phyloP scores from a whole-genome alignment of 805 yeast species.

The Myxozyma kluyveri region DNA sequence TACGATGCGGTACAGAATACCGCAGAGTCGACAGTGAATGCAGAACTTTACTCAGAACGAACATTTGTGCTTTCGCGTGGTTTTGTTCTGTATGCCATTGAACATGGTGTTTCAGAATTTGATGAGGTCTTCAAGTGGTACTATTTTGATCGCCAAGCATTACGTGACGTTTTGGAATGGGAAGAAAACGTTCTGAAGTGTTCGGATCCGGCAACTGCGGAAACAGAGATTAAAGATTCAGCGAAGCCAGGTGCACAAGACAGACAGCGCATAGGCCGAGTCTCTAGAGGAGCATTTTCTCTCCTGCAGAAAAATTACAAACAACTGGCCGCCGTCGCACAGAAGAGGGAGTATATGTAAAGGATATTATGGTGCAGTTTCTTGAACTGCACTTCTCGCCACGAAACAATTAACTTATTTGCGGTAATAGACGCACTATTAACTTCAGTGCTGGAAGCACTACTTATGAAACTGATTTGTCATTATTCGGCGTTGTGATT shows the following conservation, averaged over 20 bases:
- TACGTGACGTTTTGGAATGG: slow-evolving; percentile 17
- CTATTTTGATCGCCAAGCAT: slow-evolving; percentile 6
- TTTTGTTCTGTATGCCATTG: slow-evolving; percentile 22
- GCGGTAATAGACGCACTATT: too few species aligned
- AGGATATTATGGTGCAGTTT: too few species aligned
- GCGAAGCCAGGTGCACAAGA: background rate
- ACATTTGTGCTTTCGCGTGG: slow-evolving; percentile 27
- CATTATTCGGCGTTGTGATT: too few species aligned
- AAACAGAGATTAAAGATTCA: background rate
- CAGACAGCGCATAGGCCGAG: slow-evolving; percentile 10
- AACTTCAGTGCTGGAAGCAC: too few species aligned
- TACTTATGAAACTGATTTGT: too few species aligned
- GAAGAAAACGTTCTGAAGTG: slow-evolving; percentile 17
- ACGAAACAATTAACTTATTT: too few species aligned
- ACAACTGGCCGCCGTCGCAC: too few species aligned
- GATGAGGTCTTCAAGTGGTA: slow-evolving; percentile 11
- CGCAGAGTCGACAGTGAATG: slow-evolving; percentile 19
- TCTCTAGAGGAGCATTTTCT: slow-evolving; percentile 23
- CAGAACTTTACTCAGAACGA: slow-evolving; percentile 23
- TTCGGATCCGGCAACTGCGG: background rate
- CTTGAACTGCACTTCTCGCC: too few species aligned
- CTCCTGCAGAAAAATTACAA: slow-evolving; percentile 14
- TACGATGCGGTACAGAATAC: slow-evolving; percentile 25
- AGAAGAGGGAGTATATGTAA: too few species aligned
- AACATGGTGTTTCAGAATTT: slow-evolving; percentile 17